phyloP scores from a whole-genome alignment of 1,139 yeast species.

The Hanseniaspora gamundiae region DNA sequence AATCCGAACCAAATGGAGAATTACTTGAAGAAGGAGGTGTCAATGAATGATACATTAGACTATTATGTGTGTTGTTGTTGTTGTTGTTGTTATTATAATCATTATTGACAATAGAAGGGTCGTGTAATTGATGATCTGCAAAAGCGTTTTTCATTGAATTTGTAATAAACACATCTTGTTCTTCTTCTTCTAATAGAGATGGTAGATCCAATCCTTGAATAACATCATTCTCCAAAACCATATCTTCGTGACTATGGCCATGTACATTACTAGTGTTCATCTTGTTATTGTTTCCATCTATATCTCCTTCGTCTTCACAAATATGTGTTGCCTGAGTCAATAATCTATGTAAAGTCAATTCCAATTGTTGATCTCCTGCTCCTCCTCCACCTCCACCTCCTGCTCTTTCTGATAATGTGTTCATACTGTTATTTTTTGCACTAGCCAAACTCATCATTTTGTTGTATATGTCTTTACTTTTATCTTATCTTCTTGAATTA shows the following conservation, averaged over 20 bases:
- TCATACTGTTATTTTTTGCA: too few relatives aligned
- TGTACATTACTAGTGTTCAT: too few relatives aligned
- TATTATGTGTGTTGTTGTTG: slow-evolving; percentile 2
- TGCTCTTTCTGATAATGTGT: not conserved
- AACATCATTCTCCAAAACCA: not conserved
- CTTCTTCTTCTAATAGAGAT: not conserved
- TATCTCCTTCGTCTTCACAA: not conserved
- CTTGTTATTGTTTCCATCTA: not conserved
- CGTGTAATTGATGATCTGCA: not conserved
- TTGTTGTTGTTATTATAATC: slow-evolving; percentile 1
- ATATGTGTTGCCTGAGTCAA: slow-evolving; percentile 10
- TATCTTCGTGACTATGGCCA: not conserved
- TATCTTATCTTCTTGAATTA: too few relatives aligned
- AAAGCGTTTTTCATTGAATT: not conserved
- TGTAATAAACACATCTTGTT: not conserved
- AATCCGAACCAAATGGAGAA: not conserved
- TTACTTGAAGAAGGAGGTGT: slow-evolving; percentile 2
- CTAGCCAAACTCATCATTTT: too few relatives aligned
- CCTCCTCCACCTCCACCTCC: not conserved
- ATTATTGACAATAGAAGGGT: slow-evolving; percentile 1
- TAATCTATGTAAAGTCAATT: slow-evolving; percentile 14
- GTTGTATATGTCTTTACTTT: too few relatives aligned
- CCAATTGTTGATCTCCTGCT: slow-evolving; percentile 10
- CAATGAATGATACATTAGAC: slow-evolving; percentile 8
- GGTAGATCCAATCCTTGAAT: slow-evolving; percentile 3